Conservation (phyloP, 257 asterid species). For the Capsicum pubescens region DNA sequence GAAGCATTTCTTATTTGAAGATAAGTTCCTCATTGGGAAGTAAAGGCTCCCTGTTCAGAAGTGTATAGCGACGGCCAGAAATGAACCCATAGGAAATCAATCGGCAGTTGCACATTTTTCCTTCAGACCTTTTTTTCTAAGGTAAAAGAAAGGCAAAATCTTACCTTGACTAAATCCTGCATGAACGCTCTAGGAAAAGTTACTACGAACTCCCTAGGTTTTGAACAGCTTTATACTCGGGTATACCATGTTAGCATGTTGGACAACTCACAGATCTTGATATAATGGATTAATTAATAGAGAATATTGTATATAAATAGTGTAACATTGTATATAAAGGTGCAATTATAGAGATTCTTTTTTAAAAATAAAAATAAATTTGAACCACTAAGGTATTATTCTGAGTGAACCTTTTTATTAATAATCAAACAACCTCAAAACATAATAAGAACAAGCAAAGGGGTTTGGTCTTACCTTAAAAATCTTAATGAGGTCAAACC, state of each 20-base stretch:
- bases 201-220: constrained; percentile 92
- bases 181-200: constrained; percentile 98
- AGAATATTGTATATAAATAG: no score
- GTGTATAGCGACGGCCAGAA: constrained; percentile 91
- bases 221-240: constrained; percentile 93
- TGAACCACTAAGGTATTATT: no score
- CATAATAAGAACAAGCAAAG: no score
- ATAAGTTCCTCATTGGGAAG: constrained; percentile 97
- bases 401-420: no score
- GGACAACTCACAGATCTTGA: no score
- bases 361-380: no score
- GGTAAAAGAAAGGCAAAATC: constrained; percentile 13
- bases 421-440: no score
- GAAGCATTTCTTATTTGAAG: constrained; percentile 90
- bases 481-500: no score
- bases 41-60: constrained; percentile 79
- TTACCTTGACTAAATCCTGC: constrained; percentile 99
- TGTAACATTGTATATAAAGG: no score
- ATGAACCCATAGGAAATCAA: constrained; percentile 92
- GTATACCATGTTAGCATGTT: constrained; percentile 36
- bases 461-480: no score
- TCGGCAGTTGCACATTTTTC: constrained; percentile 61
- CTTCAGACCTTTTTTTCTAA: background rate
- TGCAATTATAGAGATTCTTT: no score
- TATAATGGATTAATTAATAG: no score